These are phyloP conservation scores for Coniochaeta prunicola DNA, from an alignment of 2,329 filamentous ascomycete species.

Conservation along the genomic window DNA sequence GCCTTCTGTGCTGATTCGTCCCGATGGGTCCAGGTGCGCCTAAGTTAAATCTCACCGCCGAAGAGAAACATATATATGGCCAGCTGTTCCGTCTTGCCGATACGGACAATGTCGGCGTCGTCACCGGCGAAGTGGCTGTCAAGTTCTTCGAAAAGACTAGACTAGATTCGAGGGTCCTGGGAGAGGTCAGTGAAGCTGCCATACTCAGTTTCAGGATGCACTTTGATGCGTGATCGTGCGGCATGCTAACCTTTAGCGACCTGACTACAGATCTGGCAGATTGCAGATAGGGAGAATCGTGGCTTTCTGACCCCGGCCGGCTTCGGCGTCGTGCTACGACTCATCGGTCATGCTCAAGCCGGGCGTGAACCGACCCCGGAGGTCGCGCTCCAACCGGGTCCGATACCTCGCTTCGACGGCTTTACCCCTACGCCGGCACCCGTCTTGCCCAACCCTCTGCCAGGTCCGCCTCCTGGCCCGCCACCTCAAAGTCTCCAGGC, in stretches of 20 bases:
- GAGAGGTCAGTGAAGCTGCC: conserved; percentile 58
- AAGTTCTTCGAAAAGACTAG: conserved; percentile 97
- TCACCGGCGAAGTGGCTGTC: conserved; percentile 92
- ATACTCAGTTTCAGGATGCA: not conserved
- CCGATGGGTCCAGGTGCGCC: conserved; percentile 38
- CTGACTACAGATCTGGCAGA: conserved; percentile 85
- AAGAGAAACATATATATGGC: conserved; percentile 91
- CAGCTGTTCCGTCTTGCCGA: conserved; percentile 92
- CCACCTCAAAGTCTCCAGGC: conserved; percentile 34
- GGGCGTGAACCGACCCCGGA: conserved; percentile 75
- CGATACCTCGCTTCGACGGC: conserved; percentile 89
- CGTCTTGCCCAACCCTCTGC: conserved; percentile 35
- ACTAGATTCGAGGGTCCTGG: conserved; percentile 75
- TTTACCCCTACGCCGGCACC: conserved; percentile 35
- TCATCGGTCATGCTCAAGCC: conserved; percentile 93
- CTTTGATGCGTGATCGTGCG: not conserved
- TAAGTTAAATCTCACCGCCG: conserved; percentile 76
- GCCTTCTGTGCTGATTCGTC: not conserved
- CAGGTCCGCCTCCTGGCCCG: conserved; percentile 29
- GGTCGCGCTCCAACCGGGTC: conserved; percentile 75
- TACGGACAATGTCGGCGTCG: conserved; percentile 82
- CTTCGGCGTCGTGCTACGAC: conserved; percentile 84
- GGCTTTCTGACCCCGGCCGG: conserved; percentile 87
- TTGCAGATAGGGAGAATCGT: conserved; percentile 93
- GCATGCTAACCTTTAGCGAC: not conserved